These are phyloP conservation scores for Geranium rotundifolium DNA, from an alignment of 345 rosid species.

Conservation along the genomic window DNA sequence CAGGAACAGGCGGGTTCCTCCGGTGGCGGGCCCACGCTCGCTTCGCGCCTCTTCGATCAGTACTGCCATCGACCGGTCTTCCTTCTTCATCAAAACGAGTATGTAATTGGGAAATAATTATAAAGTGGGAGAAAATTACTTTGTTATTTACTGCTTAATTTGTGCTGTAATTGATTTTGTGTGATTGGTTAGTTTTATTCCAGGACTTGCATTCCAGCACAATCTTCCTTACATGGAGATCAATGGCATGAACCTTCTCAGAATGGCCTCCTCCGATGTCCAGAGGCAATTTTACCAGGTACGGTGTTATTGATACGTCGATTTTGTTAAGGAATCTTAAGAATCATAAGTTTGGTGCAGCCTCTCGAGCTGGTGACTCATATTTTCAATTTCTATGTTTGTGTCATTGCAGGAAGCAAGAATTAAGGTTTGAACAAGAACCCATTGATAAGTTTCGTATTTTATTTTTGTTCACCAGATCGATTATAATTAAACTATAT, in stretches of 20 bases:
- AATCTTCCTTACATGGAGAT: conserved; percentile 43
- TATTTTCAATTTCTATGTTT: conserved; percentile 1
- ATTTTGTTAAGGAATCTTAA: neutral
- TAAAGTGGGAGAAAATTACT: too few species aligned
- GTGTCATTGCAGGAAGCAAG: conserved; percentile 50
- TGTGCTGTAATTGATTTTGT: too few species aligned
- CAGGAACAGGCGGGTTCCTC: too few species aligned
- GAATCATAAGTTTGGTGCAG: neutral
- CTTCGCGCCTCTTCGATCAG: too few species aligned
- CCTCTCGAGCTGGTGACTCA: neutral
- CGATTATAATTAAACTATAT: neutral
- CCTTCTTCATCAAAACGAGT: too few species aligned
- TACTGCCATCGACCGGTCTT: too few species aligned
- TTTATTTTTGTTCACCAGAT: neutral
- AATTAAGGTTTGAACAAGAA: conserved; percentile 44
- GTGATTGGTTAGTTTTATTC: conserved; percentile 25
- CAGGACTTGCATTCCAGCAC: conserved; percentile 58
- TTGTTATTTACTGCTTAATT: too few species aligned
- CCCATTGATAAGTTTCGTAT: too few species aligned
- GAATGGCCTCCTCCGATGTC: conserved; percentile 22
- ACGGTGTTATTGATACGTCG: conserved; percentile 1
- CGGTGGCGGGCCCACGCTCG: too few species aligned
- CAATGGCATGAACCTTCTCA: conserved; percentile 27
- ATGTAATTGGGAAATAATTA: too few species aligned
- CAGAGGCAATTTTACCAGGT: conserved; percentile 69